Conservation (phyloP, 345 rosid genomes). For the Boechera retrofracta region DNA sequence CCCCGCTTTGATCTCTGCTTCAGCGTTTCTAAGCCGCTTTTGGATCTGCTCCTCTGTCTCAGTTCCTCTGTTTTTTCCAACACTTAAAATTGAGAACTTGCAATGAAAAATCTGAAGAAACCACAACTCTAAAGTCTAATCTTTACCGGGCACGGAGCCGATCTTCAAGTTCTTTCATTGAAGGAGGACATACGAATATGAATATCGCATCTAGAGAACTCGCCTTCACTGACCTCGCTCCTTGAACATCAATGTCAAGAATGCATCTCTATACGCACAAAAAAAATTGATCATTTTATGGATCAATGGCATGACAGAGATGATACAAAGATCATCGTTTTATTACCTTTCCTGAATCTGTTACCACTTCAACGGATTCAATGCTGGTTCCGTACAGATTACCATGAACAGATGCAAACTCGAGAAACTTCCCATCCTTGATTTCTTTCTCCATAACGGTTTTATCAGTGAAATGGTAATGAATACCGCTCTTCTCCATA, state of each 20-base stretch:
- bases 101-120: conserved; percentile 16
- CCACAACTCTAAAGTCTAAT: conserved; percentile 22
- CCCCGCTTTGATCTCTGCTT: conserved; percentile 82
- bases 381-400: conserved; percentile 93
- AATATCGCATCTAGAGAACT: conserved; percentile 83
- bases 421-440: conserved; percentile 84
- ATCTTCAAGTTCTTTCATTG: conserved; percentile 77
- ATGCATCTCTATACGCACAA: conserved; percentile 76
- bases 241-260: conserved; percentile 99
- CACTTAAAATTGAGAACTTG: conserved; percentile 26
- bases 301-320: conserved; percentile 14
- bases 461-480: conserved; percentile 81
- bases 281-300: not conserved
- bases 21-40: conserved; percentile 78
- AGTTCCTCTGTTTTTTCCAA: conserved; percentile 65
- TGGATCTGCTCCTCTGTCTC: conserved; percentile 87
- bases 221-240: conserved; percentile 76
- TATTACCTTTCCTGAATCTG: conserved; percentile 88
- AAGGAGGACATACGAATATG: conserved; percentile 87
- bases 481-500: conserved; percentile 69
- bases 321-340: not conserved
- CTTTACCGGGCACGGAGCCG: conserved; percentile 87
- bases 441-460: conserved; percentile 83
- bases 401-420: conserved; percentile 89
- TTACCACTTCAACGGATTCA: conserved; percentile 89